Evolutionary conservation across 176 grass and related monocot species (phyloP), one percentile per base, ranked within the genome.

Genomic region (Tillandsia fasciculata): DNA sequence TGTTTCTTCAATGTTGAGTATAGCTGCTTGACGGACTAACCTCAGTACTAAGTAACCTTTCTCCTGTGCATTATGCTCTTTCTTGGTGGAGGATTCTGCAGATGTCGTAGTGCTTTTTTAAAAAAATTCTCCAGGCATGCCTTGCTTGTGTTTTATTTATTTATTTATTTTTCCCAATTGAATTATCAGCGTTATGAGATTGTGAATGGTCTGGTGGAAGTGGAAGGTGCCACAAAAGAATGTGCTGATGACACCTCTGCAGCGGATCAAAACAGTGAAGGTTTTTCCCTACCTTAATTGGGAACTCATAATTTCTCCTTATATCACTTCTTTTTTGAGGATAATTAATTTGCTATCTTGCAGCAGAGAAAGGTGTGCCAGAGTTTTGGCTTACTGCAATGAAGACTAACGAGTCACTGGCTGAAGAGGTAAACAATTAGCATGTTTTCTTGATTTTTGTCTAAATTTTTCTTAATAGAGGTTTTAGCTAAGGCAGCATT

Each of bases 341-440:
- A 15, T 74, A 12, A 50, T 78, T 64, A 26, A 15, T 61, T 75
- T 78, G 17, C 7, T 82, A 71, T 24, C 14, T 26, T 77, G 57
- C 80, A 70, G 79, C 71, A 70, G 89, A 90, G 65, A 90, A 87
- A 26, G 94, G 94, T 81, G 89, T 99, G 7, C 94, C 94, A 10
- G 79, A 81, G 72, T 99, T 99, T 72, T 99, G 94, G 94, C 82
- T 99, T 6, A 93, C 78, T 70, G 87, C 89, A 59, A 93, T 99
- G 89, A 93, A 90, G 77, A 90, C 84, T 47, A 83, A 93, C 72
- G 81, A 99, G 72, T 74, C 93, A 26, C 75, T 99, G 11, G 70
- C 80, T 73, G 89, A 90, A 76, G 89, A 99, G 87, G 94, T 99
- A 72, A 64, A 50, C 2, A 24, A 73, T 2, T 48, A 18, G 12